A percentile compares a stretch with the other conserved stretches of the same genome.
Evolutionary conservation across 768 basidiomycete genomes (phyloP).

Genomic region (Kwoniella sp.): DNA sequence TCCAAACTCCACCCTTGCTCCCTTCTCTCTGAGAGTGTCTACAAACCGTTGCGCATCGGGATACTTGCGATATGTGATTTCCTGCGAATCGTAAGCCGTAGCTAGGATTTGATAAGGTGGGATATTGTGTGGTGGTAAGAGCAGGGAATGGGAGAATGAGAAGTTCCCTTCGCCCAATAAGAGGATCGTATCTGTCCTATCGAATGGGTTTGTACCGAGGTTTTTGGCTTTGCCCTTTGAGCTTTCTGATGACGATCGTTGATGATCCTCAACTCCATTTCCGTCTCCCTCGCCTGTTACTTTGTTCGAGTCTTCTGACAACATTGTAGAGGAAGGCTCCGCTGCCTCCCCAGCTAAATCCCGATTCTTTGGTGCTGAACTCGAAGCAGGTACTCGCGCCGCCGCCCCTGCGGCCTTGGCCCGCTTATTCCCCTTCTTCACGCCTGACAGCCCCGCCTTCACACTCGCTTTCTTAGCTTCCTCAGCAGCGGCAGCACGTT

Average conservation of each 20-base stretch:
- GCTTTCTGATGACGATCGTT: too few species aligned
- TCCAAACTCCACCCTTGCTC: slow-evolving; percentile 72
- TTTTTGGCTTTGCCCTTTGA: background rate
- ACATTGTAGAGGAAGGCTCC: too few species aligned
- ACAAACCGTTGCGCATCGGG: slow-evolving; percentile 68
- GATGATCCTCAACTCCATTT: too few species aligned
- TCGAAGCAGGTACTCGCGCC: background rate
- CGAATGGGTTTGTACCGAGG: slow-evolving; percentile 38
- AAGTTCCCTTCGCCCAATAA: slow-evolving; percentile 92
- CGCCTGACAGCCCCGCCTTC: slow-evolving; percentile 22
- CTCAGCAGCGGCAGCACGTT: slow-evolving; percentile 12
- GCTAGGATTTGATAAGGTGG: slow-evolving; percentile 73
- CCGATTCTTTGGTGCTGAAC: background rate
- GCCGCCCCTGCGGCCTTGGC: background rate
- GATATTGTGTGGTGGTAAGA: slow-evolving; percentile 61
- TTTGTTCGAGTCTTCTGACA: too few species aligned
- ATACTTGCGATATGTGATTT: slow-evolving; percentile 78
- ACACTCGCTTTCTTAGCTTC: slow-evolving; percentile 26
- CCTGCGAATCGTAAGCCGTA: slow-evolving; percentile 80
- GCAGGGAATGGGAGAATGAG: slow-evolving; percentile 78
- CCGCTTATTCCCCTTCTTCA: slow-evolving; percentile 26
- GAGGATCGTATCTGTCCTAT: slow-evolving; percentile 55
- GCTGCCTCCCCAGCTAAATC: too few species aligned
- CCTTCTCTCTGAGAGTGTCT: slow-evolving; percentile 61
- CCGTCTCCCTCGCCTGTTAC: too few species aligned